These are phyloP conservation scores for Leccinum broughii DNA, from an alignment of 768 basidiomycete species.

Conservation along the genomic window DNA sequence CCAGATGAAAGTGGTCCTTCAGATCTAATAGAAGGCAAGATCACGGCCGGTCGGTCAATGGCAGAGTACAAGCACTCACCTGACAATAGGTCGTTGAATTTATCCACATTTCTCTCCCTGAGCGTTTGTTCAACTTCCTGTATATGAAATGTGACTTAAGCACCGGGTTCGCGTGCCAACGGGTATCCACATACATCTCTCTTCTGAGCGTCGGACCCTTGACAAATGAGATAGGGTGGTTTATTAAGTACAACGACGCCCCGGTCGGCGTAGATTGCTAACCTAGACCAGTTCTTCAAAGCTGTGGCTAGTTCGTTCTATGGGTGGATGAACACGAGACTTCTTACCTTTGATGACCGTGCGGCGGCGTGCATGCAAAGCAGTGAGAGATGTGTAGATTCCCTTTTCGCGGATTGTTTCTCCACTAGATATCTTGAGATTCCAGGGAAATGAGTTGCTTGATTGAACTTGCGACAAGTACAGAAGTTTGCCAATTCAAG, in stretches of 20 bases:
- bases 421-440: background rate
- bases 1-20: constrained; percentile 33
- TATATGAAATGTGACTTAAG: constrained; percentile 5
- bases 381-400: background rate
- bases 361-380: constrained; percentile 21
- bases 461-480: too few relatives aligned
- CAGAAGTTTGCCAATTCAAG: background rate
- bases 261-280: constrained; percentile 53
- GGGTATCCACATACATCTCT: constrained; percentile 19
- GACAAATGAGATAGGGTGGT: constrained; percentile 57
- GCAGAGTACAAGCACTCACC: constrained; percentile 26
- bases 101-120: constrained; percentile 28
- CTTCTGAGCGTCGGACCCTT: constrained; percentile 36
- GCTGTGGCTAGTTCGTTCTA: constrained; percentile 4
- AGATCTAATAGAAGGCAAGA: constrained; percentile 23
- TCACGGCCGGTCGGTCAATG: constrained; percentile 5
- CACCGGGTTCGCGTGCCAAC: constrained; percentile 1
- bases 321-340: background rate
- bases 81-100: constrained; percentile 39
- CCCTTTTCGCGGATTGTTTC: background rate
- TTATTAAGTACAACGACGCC: constrained; percentile 59
- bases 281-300: constrained; percentile 33
- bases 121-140: constrained; percentile 16
- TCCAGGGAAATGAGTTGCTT: background rate
- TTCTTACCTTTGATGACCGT: constrained; percentile 25